Conservation (phyloP, 1,284 basidiomycete species). For the Flammula alnicola region DNA sequence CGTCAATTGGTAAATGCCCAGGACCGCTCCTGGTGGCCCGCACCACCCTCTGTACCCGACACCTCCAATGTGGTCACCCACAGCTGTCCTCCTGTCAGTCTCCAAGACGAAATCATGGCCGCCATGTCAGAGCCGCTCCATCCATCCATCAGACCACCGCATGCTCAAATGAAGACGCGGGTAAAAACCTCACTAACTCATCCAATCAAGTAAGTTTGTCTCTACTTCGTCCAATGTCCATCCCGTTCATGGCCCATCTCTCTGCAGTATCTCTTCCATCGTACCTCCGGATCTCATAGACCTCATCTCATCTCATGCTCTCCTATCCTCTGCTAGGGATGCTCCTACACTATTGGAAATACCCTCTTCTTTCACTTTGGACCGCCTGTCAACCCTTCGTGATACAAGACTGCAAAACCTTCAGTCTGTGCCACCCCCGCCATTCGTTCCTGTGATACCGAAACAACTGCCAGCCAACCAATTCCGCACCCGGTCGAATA, state of each 20-base stretch:
- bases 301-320: constrained; percentile 59
- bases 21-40: constrained; percentile 59
- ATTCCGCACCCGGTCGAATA: constrained; percentile 28
- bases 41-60: constrained; percentile 20
- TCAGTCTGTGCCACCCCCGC: constrained; percentile 16
- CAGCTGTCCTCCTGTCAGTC: constrained; percentile 21
- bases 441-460: constrained; percentile 11
- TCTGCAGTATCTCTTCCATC: constrained; percentile 67
- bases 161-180: constrained; percentile 19
- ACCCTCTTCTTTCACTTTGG: constrained; percentile 45
- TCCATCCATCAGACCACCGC: constrained; percentile 24
- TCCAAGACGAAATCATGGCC: constrained; percentile 54
- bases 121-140: constrained; percentile 51
- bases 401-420: constrained; percentile 28
- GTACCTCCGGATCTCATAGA: constrained; percentile 65
- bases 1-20: constrained; percentile 58
- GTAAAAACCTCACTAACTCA: constrained; percentile 83
- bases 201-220: constrained; percentile 73
- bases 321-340: constrained; percentile 37
- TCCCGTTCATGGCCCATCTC: constrained; percentile 2
- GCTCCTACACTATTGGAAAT: constrained; percentile 54
- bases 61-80: no score
- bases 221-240: constrained; percentile 13
- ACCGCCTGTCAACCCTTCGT: constrained; percentile 34
- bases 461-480: constrained; percentile 7